Conservation (phyloP, 805 yeast genomes). For the Yarrowia bubula region DNA sequence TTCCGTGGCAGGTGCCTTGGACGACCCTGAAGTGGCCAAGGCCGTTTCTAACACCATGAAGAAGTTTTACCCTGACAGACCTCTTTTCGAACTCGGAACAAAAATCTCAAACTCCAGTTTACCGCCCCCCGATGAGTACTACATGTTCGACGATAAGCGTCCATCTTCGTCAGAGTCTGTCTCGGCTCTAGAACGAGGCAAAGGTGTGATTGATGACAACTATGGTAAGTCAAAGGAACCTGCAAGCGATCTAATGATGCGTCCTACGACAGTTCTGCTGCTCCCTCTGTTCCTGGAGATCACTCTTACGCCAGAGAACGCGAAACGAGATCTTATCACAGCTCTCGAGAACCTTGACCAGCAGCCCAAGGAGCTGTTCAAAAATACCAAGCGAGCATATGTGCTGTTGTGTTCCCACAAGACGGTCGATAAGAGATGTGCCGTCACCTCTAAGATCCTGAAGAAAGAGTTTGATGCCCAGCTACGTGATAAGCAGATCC, state of each 20-base stretch:
- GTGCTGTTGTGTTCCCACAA: constrained; percentile 83
- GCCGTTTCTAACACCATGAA: constrained; percentile 21
- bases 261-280: constrained; percentile 58
- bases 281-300: constrained; percentile 77
- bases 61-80: not conserved
- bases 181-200: not conserved
- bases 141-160: constrained; percentile 42
- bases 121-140: constrained; percentile 44
- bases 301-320: constrained; percentile 48
- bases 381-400: constrained; percentile 27
- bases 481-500: constrained; percentile 66
- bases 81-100: constrained; percentile 33
- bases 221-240: not conserved
- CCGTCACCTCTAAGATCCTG: constrained; percentile 89
- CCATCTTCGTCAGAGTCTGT: constrained; percentile 33
- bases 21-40: constrained; percentile 30
- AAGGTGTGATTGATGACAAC: not conserved
- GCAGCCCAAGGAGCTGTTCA: not conserved
- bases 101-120: constrained; percentile 57
- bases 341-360: constrained; percentile 43
- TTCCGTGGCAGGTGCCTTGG: constrained; percentile 49
- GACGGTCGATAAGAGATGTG: constrained; percentile 91
- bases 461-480: constrained; percentile 72
- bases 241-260: constrained; percentile 35
- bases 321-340: constrained; percentile 44